Conservation (phyloP, 1,139 yeast genomes). For the Geotrichum bryndzae region DNA sequence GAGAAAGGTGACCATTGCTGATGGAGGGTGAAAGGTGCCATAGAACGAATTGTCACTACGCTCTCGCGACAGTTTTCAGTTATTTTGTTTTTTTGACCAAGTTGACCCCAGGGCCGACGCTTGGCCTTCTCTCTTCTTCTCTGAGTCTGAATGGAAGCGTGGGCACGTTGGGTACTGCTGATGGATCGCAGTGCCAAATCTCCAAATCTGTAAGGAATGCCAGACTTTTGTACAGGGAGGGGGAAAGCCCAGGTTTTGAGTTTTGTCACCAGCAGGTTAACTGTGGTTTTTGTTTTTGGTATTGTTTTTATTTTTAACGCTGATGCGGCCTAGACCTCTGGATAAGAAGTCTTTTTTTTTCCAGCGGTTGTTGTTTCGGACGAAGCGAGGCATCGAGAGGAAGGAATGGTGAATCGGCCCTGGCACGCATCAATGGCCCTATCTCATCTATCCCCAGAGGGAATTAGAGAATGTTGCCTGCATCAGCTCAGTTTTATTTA, state of each 20-base stretch:
- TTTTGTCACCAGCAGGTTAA: no score
- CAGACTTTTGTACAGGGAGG: neutral
- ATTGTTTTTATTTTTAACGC: neutral
- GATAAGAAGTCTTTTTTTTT: no score
- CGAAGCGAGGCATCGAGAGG: neutral
- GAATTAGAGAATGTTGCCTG: neutral
- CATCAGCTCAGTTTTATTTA: neutral
- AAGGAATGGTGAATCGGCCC: neutral
- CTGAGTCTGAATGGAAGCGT: neutral
- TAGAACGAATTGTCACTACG: no score
- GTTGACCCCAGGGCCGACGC: neutral
- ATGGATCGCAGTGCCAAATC: neutral
- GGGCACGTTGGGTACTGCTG: neutral
- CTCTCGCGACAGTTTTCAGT: no score
- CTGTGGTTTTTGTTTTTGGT: no score
- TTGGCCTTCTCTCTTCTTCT: no score
- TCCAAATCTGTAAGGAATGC: neutral
- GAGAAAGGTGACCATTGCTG: no score
- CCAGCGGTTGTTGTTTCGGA: neutral
- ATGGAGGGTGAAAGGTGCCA: no score
- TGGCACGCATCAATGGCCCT: neutral
- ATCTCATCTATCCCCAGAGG: neutral
- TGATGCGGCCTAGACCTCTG: no score
- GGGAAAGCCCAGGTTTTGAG: neutral
- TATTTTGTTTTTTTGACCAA: no score